Evolutionary conservation across 441 rosid species (phyloP).

Genomic region (Aleurites moluccanus): DNA sequence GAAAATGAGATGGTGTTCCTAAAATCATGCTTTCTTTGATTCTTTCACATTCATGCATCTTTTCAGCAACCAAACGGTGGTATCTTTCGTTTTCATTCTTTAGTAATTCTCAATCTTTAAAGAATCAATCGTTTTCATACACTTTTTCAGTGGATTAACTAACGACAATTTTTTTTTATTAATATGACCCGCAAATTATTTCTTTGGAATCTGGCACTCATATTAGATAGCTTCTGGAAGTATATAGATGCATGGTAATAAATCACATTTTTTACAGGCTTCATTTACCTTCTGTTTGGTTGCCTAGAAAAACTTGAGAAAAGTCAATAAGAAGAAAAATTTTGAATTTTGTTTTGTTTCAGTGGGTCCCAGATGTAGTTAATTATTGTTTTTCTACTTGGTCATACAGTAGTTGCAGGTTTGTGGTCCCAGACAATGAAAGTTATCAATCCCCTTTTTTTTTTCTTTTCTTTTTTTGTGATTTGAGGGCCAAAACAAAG

Average conservation of each 20-base stretch:
- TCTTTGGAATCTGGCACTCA: not conserved
- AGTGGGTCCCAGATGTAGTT: not conserved
- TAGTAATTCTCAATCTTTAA: not conserved
- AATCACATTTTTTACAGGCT: not conserved
- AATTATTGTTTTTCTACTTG: not conserved
- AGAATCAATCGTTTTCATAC: not conserved
- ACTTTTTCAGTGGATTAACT: not conserved
- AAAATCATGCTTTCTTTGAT: not conserved
- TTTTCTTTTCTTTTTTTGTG: too few relatives aligned
- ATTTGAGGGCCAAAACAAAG: too few relatives aligned
- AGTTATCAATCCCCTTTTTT: too few relatives aligned
- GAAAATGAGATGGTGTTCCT: not conserved
- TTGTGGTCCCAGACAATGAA: slow-evolving; percentile 14
- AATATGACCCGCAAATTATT: not conserved
- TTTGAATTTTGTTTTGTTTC: not conserved
- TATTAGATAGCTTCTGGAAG: not conserved
- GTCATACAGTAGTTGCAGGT: not conserved
- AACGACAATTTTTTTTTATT: not conserved
- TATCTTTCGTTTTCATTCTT: not conserved
- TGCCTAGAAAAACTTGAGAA: slow-evolving; percentile 16
- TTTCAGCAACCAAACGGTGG: slow-evolving; percentile 1
- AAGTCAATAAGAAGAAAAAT: not conserved
- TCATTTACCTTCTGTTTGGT: slow-evolving; percentile 18
- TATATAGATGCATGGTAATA: not conserved
- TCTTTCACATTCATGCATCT: not conserved